These are phyloP conservation scores for Daldinia loculata DNA, from an alignment of 495 filamentous ascomycete species.

Conservation along the genomic window DNA sequence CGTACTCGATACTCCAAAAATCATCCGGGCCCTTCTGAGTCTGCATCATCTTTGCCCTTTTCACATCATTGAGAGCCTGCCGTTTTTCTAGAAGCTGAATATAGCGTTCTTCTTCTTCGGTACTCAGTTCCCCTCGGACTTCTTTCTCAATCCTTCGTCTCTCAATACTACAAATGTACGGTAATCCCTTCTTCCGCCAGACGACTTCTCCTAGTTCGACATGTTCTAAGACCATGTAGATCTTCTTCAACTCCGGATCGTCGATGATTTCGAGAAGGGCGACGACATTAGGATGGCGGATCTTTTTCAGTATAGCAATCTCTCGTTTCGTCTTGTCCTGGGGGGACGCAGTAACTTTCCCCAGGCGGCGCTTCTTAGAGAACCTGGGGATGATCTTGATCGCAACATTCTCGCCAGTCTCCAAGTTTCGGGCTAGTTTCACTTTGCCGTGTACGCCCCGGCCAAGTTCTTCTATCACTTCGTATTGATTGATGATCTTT, in stretches of 20 bases:
- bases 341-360: constrained; percentile 69
- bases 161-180: constrained; percentile 82
- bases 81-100: constrained; percentile 64
- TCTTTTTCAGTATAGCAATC: constrained; percentile 98
- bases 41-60: constrained; percentile 57
- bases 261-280: constrained; percentile 97
- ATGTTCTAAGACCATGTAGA: constrained; percentile 96
- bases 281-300: constrained; percentile 93
- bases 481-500: constrained; percentile 96
- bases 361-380: constrained; percentile 90
- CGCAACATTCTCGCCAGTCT: constrained; percentile 82
- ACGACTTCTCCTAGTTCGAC: constrained; percentile 92
- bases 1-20: constrained; percentile 84
- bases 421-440: constrained; percentile 84
- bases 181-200: constrained; percentile 86
- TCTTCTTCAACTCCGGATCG: constrained; percentile 93
- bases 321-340: constrained; percentile 96
- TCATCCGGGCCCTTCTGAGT: constrained; percentile 58
- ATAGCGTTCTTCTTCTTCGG: constrained; percentile 71
- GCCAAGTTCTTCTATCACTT: constrained; percentile 94
- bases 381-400: constrained; percentile 99
- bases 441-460: constrained; percentile 97
- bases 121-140: constrained; percentile 64
- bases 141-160: constrained; percentile 79
- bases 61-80: constrained; percentile 64